Evolutionary conservation across 2,329 filamentous ascomycete species (phyloP).

Genomic region (Botrytis sinoallii): DNA sequence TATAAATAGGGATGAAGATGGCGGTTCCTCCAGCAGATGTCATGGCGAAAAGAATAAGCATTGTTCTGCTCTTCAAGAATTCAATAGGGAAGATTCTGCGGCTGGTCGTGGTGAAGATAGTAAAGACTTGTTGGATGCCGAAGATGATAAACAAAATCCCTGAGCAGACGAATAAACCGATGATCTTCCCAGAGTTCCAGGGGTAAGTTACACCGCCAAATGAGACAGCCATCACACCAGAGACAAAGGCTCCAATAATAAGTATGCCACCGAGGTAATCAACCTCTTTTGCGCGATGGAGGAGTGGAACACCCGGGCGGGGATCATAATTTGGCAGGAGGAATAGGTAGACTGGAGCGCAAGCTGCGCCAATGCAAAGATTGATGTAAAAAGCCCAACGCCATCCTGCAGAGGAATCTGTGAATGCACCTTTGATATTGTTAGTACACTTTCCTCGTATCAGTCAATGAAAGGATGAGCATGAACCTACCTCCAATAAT

Average conservation of each 20-base stretch:
- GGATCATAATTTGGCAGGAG: slow-evolving; percentile 44
- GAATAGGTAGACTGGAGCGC: slow-evolving; percentile 42
- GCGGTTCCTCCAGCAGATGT: slow-evolving; percentile 39
- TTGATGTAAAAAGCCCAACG: slow-evolving; percentile 14
- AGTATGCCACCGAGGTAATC: slow-evolving; percentile 34
- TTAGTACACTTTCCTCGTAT: neutral
- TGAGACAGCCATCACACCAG: slow-evolving; percentile 38
- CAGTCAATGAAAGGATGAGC: neutral
- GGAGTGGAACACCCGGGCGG: slow-evolving; percentile 29
- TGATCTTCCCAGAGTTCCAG: slow-evolving; percentile 34
- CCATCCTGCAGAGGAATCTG: neutral
- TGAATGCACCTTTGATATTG: neutral
- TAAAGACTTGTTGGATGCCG: slow-evolving; percentile 31
- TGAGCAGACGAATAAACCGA: slow-evolving; percentile 44
- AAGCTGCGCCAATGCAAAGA: neutral
- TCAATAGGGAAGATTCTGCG: slow-evolving; percentile 36
- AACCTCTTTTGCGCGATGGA: slow-evolving; percentile 30
- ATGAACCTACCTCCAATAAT: neutral
- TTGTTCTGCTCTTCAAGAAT: slow-evolving; percentile 39
- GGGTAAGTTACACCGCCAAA: slow-evolving; percentile 38
- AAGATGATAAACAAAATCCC: slow-evolving; percentile 38
- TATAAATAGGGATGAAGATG: slow-evolving; percentile 42
- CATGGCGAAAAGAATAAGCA: slow-evolving; percentile 39
- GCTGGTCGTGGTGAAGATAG: slow-evolving; percentile 30
- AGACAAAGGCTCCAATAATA: slow-evolving; percentile 38